phyloP scores from a whole-genome alignment of 768 basidiomycete genomes.

The Obba rivulosa region DNA sequence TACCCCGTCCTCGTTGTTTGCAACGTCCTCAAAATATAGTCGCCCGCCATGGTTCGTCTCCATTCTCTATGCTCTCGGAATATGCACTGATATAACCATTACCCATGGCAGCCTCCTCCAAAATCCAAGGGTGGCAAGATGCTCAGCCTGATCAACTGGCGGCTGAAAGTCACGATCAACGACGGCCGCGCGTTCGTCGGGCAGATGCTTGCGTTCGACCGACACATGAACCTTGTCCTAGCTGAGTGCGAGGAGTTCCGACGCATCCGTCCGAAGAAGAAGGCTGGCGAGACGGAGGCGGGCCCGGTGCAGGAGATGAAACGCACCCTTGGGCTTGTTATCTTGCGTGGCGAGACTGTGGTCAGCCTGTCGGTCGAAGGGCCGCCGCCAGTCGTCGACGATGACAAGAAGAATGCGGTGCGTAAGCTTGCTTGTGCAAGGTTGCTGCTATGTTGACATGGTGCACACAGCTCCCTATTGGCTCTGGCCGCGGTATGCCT shows the following conservation, averaged over 20 bases:
- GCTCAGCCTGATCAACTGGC: constrained; percentile 96
- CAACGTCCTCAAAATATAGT: constrained; percentile 16
- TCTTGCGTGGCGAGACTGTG: constrained; percentile 92
- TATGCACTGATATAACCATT: not conserved
- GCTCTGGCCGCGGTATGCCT: constrained; percentile 93
- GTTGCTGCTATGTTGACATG: constrained; percentile 12
- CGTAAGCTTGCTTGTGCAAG: constrained; percentile 23
- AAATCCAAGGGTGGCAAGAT: constrained; percentile 99
- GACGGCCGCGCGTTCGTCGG: constrained; percentile 94
- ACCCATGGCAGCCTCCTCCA: constrained; percentile 69
- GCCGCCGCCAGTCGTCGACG: constrained; percentile 86
- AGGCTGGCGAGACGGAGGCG: constrained; percentile 64
- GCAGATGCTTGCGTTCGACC: constrained; percentile 99
- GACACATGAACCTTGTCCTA: constrained; percentile 98
- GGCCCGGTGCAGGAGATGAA: constrained; percentile 91
- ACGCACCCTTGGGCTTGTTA: constrained; percentile 92
- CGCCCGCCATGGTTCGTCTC: constrained; percentile 50
- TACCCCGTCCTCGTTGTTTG: constrained; percentile 21
- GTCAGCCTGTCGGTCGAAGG: constrained; percentile 95
- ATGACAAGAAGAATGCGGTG: constrained; percentile 81
- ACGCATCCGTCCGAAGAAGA: constrained; percentile 88
- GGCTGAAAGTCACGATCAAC: constrained; percentile 94
- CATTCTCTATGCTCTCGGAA: not conserved
- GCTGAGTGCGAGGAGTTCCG: constrained; percentile 99
- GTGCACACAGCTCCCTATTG: constrained; percentile 61